Base-by-base conservation (phyloP, 2,329 filamentous ascomycete genomes). In the Paraconiothyrium sp. region DNA sequence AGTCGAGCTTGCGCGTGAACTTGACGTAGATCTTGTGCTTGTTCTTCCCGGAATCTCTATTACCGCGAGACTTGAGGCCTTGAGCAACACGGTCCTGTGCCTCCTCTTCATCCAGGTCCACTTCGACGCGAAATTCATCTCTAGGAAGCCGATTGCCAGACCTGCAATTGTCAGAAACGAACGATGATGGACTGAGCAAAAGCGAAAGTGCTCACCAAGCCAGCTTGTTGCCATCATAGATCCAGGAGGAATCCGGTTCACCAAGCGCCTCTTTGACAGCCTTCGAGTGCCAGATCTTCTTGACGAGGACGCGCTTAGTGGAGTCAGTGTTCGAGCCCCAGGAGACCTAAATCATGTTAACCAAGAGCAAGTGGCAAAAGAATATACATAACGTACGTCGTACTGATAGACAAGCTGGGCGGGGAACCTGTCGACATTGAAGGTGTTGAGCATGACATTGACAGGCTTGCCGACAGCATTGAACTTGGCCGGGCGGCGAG, bases 191-290 rank as follows among this genome's bases (percentile, higher is more conserved):
- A 20, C 37, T 7, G 5, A 49, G 35, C 6, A 6, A 34, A 48
- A 13, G 34, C 2, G 14, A 20, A 30, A 14, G 20, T 67, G 67
- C 82, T 71, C 82, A 91, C 94, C 95, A 99, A 16, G 93, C 94
- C 50, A 99, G 84, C 77, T 90, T 92, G 72, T 90, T 89, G 32
- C 92, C 92, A 80, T 98, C 93, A 70, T 88, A 93, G 59, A 97
- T 86, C 86, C 90, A 93, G 46, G 82, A 82, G 2, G 81, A 78
- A 2, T 59, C 30, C 1, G 70, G 67, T 51, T 76, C 67, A 32
- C 82, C 80, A 1, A 94, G 79, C 2, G 80, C 78, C 0, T 78
- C 64, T 74, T 91, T 86, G 7, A 93, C 84, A 0, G 80, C 78
- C 1, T 84, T 81, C 0, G 89, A 90, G 1, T 87, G 80, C 92